A percentile compares a stretch with the other conserved stretches of the same genome.
Conservation (phyloP, 108 stramenopile genomes). For the Aurantiochytrium sp. region DNA sequence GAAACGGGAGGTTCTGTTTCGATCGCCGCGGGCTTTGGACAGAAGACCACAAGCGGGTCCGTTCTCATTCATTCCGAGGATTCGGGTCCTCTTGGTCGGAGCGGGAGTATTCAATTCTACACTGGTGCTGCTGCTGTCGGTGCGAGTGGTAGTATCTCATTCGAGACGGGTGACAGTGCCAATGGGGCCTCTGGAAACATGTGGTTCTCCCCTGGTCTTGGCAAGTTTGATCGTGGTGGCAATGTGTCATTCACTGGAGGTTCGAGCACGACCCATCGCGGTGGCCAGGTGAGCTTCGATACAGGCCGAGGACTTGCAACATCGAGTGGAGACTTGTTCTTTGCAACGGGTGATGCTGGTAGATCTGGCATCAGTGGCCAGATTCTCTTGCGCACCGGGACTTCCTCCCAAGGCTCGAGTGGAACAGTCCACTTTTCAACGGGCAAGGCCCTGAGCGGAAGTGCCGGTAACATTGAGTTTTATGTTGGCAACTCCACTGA, state of each 20-base stretch:
- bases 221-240: not conserved
- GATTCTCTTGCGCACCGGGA: not conserved
- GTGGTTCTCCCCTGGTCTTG: not conserved
- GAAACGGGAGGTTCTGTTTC: not conserved
- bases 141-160: not conserved
- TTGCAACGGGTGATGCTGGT: not conserved
- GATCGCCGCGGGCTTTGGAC: not conserved
- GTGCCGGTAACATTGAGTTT: not conserved
- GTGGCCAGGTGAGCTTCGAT: not conserved
- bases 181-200: not conserved
- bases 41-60: not conserved
- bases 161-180: not conserved
- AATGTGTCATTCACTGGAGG: not conserved
- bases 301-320: not conserved
- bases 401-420: not conserved
- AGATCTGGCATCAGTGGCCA: not conserved
- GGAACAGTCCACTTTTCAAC: not conserved
- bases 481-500: not conserved
- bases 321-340: not conserved
- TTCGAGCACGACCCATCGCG: not conserved
- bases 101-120: not conserved
- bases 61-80: not conserved
- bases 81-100: not conserved
- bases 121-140: not conserved
- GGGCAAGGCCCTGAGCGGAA: not conserved